Base-by-base conservation (phyloP, 805 yeast genomes). In the Saturnispora diversa region DNA sequence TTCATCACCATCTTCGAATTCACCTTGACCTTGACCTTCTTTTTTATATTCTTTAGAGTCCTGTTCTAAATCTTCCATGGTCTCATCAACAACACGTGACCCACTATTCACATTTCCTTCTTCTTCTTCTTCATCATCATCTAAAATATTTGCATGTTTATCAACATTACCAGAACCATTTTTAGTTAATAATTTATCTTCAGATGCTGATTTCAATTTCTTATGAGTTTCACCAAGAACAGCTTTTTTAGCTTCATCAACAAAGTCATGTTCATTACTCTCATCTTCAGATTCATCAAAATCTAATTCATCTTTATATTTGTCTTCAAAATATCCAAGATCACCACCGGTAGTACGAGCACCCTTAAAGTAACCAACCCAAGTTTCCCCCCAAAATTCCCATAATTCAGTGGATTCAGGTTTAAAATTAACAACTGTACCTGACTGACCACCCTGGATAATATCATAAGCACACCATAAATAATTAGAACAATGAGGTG, bases 381-480 rank as follows among this genome's bases (percentile, higher is more conserved):
- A 76, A 6, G 74, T 48, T 34, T 68, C 70, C 29, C 79, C 80
- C 36, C 68, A 59, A 40, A 62, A 66, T 23, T 63, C 57, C 52
- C 65, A 70, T 36, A 59, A 55, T 12, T 53, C 56, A 9, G 56
- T 55, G 25, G 56, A 55, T 3, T 44, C 35, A 2, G 55, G 44
- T n/a, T 53, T 50, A 40, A 59, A 67, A 31, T 62, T 61, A 22
- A 75, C 62, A 19, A 74, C 46, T 15, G 58, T 54, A n/a, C 84
- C 83, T 35, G 65, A 66, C 31, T 60, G 58, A 24, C 62, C 64
- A 2, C 73, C 78, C 15, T 82, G 82, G 45, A 75, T 63, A 16
- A 61, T 53, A 44, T 75, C 74, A 52, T 73, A 75, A 0, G 80
- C 81, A 63, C 82, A 76, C 75, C 80, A 77, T 15, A 70, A 50